Base-by-base conservation (phyloP, 2,329 filamentous ascomycete species). In the Penicillium olsonii region DNA sequence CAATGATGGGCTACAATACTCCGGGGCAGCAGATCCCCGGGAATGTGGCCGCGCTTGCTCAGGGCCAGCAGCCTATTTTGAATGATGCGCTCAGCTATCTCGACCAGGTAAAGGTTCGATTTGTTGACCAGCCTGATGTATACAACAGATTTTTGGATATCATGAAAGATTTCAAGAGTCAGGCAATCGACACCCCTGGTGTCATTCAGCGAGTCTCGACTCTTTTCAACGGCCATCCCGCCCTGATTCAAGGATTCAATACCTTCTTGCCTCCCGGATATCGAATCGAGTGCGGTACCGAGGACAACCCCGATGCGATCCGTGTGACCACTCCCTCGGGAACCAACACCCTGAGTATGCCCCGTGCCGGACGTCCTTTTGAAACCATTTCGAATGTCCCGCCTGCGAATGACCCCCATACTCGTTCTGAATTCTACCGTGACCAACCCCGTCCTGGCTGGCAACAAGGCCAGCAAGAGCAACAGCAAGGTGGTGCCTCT, bases 111-210 rank as follows among this genome's bases (percentile, higher is more conserved):
- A 99, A 99, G 73, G 92, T 97, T 22, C 92, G 96, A 66, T 99
- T 99, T 62, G 88, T 91, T 53, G 92, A 97, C 56, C 91, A 96
- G 60, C 92, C 94, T 4, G 92, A 97, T 70, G 94, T 99, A 0
- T 99, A 99, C 66, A 97, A 97, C 65, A 82, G 89, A 31, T 97
- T 99, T 63, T 76, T 99, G 38, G 94, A 99, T 62, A 99, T 99
- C 41, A 99, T 99, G 94, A 99, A 99, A 67, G 94, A 99, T 63
- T 99, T 99, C 71, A 99, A 99, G 74, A 96, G 91, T 63, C 92
- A 96, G 74, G 91, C 92, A 83, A 99, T 99, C 63, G 94, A 99
- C 68, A 99, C 94, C 0, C 94, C 94, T 0, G 94, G 94, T 1
- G 94, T 99, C 2, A 99, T 99, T 60, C 95, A 95, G 64, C 86